Percentiles rank a stretch among this genome's conserved stretches.
Conservation (phyloP, 257 asterid genomes). For the Petrea volubilis region DNA sequence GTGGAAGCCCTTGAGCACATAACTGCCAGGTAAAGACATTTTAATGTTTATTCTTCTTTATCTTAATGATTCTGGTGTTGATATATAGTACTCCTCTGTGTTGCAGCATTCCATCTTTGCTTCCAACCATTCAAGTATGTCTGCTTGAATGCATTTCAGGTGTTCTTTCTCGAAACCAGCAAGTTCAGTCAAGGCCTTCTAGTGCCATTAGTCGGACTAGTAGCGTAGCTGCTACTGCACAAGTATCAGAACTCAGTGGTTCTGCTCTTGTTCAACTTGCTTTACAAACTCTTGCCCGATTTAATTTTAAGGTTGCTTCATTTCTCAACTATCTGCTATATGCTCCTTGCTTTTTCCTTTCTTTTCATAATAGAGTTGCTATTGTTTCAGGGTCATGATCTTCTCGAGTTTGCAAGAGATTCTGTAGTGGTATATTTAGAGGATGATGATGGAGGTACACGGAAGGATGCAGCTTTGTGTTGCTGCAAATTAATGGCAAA, state of each 20-base stretch:
- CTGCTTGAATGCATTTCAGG: slow-evolving; percentile 89
- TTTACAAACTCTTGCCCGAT: slow-evolving; percentile 85
- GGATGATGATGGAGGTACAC: slow-evolving; percentile 93
- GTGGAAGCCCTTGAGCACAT: slow-evolving; percentile 90
- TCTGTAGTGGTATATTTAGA: slow-evolving; percentile 87
- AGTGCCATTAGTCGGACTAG: slow-evolving; percentile 56
- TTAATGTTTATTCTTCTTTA: slow-evolving; percentile 15
- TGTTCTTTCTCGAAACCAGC: slow-evolving; percentile 78
- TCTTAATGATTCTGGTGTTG: slow-evolving; percentile 23
- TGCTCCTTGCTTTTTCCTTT: slow-evolving; percentile 3
- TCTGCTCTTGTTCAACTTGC: slow-evolving; percentile 93
- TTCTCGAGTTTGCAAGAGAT: slow-evolving; percentile 92
- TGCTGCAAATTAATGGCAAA: slow-evolving; percentile 91
- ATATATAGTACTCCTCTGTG: slow-evolving; percentile 24
- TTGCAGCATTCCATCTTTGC: slow-evolving; percentile 89
- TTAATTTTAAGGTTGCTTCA: slow-evolving; percentile 74
- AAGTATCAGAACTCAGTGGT: slow-evolving; percentile 80
- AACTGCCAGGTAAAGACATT: slow-evolving; percentile 62
- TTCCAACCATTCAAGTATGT: slow-evolving; percentile 82
- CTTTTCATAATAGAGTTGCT: slow-evolving; percentile 15
- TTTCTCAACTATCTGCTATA: slow-evolving; percentile 10
- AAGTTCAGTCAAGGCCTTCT: slow-evolving; percentile 68
- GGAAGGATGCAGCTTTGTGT: slow-evolving; percentile 98
- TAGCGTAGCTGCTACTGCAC: slow-evolving; percentile 58
- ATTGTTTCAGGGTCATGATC: slow-evolving; percentile 84